These are phyloP conservation scores for Sarcodon sp. DNA, from an alignment of 768 basidiomycete genomes.

Conservation along the genomic window DNA sequence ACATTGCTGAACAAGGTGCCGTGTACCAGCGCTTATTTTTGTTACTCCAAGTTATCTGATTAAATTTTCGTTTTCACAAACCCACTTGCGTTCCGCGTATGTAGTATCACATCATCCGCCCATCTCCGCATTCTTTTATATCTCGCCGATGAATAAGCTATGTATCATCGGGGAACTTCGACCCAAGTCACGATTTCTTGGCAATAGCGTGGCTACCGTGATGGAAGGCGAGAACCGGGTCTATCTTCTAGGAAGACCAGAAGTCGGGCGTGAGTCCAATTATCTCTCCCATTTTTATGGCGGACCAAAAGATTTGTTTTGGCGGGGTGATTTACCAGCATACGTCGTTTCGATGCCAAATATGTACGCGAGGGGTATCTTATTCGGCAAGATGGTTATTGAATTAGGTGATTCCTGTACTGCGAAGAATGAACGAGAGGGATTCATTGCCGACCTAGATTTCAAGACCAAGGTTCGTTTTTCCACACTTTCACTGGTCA, in stretches of 20 bases:
- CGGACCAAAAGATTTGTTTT: background rate
- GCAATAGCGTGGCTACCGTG: conserved; percentile 89
- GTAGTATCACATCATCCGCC: conserved; percentile 93
- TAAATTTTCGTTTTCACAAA: background rate
- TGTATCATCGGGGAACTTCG: conserved; percentile 85
- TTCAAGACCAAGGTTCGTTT: conserved; percentile 88
- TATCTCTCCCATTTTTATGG: background rate
- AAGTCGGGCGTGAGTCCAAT: conserved; percentile 64
- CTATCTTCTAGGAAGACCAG: conserved; percentile 65
- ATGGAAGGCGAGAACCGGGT: conserved; percentile 97
- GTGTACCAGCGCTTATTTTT: background rate
- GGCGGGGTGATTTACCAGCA: conserved; percentile 25
- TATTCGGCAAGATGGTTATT: conserved; percentile 90
- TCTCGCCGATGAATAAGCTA: conserved; percentile 82
- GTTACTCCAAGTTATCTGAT: background rate
- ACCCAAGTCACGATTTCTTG: conserved; percentile 93
- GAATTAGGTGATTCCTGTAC: conserved; percentile 87
- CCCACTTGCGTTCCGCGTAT: background rate
- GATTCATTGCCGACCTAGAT: conserved; percentile 70
- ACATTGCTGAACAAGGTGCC: conserved; percentile 91
- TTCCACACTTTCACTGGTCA: background rate
- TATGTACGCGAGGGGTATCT: conserved; percentile 85
- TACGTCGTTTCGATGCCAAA: conserved; percentile 95
- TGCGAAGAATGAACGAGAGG: conserved; percentile 72
- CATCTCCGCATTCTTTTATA: conserved; percentile 91